These are phyloP conservation scores for Alternaria longipes DNA, from an alignment of 2,329 filamentous ascomycete species.

Conservation along the genomic window DNA sequence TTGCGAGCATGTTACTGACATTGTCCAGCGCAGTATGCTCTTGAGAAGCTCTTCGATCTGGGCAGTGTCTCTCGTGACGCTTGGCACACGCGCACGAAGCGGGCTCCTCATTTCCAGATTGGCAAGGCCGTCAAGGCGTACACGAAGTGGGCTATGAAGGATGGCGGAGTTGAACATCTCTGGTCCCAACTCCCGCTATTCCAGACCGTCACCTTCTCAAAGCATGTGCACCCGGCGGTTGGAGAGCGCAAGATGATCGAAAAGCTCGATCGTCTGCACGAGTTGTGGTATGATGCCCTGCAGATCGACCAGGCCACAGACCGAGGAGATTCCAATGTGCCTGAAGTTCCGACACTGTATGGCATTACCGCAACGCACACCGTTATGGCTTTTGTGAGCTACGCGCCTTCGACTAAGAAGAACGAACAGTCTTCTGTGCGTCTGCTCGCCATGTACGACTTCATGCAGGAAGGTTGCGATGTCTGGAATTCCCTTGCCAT, in stretches of 20 bases:
- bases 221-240: constrained; percentile 49
- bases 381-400: constrained; percentile 63
- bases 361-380: constrained; percentile 64
- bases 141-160: constrained; percentile 63
- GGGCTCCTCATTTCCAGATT: constrained; percentile 52
- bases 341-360: constrained; percentile 60
- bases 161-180: constrained; percentile 55
- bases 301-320: constrained; percentile 25
- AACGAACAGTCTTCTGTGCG: constrained; percentile 40
- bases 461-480: constrained; percentile 62
- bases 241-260: constrained; percentile 56
- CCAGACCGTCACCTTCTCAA: constrained; percentile 54
- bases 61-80: constrained; percentile 63
- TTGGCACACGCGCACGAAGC: constrained; percentile 50
- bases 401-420: constrained; percentile 50
- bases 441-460: constrained; percentile 63
- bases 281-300: constrained; percentile 54
- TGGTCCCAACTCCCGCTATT: constrained; percentile 56
- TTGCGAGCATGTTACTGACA: constrained; percentile 17
- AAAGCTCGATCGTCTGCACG: constrained; percentile 56
- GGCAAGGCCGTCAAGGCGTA: constrained; percentile 57
- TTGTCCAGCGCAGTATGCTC: constrained; percentile 59
- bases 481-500: constrained; percentile 69
- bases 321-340: constrained; percentile 13
- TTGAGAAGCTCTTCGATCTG: constrained; percentile 60